Evolutionary conservation across 2,329 filamentous ascomycete genomes (phyloP).

Genomic region (Mycosphaerelloides madeirae): DNA sequence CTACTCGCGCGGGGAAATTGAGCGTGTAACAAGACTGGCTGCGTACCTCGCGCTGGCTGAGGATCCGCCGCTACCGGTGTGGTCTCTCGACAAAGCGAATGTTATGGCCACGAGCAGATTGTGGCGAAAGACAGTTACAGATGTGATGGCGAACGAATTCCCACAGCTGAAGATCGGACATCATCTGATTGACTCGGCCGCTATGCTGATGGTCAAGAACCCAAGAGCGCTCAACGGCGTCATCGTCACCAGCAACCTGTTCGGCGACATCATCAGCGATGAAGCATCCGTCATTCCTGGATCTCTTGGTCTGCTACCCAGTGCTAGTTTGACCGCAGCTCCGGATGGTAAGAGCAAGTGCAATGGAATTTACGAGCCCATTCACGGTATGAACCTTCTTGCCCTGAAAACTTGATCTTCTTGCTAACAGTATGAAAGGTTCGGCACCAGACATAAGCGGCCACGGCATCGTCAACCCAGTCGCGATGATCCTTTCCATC

Average conservation of each 20-base stretch:
- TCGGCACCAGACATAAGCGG: slow-evolving; percentile 92
- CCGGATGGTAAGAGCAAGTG: slow-evolving; percentile 79
- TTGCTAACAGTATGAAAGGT: slow-evolving; percentile 40
- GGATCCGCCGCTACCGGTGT: slow-evolving; percentile 71
- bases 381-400: slow-evolving; percentile 64
- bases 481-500: slow-evolving; percentile 85
- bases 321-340: slow-evolving; percentile 78
- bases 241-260: slow-evolving; percentile 87
- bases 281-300: slow-evolving; percentile 94
- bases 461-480: slow-evolving; percentile 76
- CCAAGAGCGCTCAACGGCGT: slow-evolving; percentile 82
- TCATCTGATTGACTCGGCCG: slow-evolving; percentile 92
- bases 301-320: slow-evolving; percentile 80
- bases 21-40: slow-evolving; percentile 78
- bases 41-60: slow-evolving; percentile 74
- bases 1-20: slow-evolving; percentile 79
- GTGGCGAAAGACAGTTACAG: slow-evolving; percentile 81
- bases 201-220: slow-evolving; percentile 97
- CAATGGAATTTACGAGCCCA: slow-evolving; percentile 96
- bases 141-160: slow-evolving; percentile 84
- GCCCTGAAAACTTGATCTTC: background rate
- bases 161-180: slow-evolving; percentile 78
- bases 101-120: slow-evolving; percentile 84
- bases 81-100: slow-evolving; percentile 93
- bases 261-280: slow-evolving; percentile 93